Evolutionary conservation across 1,284 basidiomycete species (phyloP).

Genomic region (Golubevia sp.): DNA sequence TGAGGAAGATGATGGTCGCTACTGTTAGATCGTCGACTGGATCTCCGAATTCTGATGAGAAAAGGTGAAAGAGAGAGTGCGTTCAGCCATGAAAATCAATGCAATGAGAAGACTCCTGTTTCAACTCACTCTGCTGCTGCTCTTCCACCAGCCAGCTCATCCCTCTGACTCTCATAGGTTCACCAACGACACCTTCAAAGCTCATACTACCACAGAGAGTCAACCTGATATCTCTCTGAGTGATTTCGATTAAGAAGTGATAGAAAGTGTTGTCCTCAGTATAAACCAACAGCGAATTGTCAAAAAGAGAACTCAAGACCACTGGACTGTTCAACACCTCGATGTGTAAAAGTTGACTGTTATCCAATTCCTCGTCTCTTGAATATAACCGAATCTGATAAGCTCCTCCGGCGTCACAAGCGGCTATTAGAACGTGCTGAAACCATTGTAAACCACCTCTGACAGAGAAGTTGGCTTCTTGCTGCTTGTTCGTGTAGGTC

Average conservation of each 20-base stretch:
- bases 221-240: conserved; percentile 78
- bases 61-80: conserved; percentile 15
- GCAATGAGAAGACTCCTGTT: neutral
- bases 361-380: conserved; percentile 87
- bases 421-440: conserved; percentile 90
- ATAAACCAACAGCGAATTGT: conserved; percentile 95
- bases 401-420: conserved; percentile 65
- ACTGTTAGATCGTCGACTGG: conserved; percentile 89
- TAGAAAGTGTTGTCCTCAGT: conserved; percentile 93
- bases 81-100: neutral
- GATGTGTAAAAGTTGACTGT: conserved; percentile 80
- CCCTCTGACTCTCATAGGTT: conserved; percentile 82
- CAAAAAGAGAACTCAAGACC: conserved; percentile 73
- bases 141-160: conserved; percentile 96
- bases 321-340: conserved; percentile 74
- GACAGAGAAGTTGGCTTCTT: conserved; percentile 86
- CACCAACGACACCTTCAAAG: conserved; percentile 86
- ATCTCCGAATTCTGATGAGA: conserved; percentile 83
- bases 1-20: conserved; percentile 93
- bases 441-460: conserved; percentile 95
- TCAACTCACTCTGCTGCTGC: conserved; percentile 80
- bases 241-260: conserved; percentile 90
- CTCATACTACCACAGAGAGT: conserved; percentile 89
- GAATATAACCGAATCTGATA: conserved; percentile 81
- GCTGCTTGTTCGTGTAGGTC: conserved; percentile 77